These are phyloP conservation scores for Sarocladiaceae sp. DNA, from an alignment of 2,329 filamentous ascomycete genomes.

Conservation along the genomic window DNA sequence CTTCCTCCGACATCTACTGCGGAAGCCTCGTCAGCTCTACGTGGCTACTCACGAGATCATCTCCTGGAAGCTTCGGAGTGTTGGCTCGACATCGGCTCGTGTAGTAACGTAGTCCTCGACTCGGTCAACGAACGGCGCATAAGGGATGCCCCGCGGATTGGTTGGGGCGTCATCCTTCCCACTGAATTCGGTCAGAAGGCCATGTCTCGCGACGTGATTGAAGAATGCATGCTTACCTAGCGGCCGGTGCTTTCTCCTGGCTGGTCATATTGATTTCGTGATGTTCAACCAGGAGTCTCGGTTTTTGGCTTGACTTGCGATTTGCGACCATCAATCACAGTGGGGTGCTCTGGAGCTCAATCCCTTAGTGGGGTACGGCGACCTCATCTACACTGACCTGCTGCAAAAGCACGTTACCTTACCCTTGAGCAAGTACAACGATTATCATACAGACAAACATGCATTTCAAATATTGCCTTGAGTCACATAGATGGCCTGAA, in stretches of 20 bases:
- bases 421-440: neutral
- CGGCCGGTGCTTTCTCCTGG: constrained; percentile 32
- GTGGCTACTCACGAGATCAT: constrained; percentile 72
- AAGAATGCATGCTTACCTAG: too few relatives aligned
- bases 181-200: constrained; percentile 13
- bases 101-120: constrained; percentile 84
- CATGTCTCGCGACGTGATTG: too few relatives aligned
- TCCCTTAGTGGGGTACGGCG: neutral
- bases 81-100: constrained; percentile 73
- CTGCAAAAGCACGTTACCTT: neutral
- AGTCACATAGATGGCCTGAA: too few relatives aligned
- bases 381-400: too few relatives aligned
- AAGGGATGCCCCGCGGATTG: constrained; percentile 79
- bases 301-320: neutral
- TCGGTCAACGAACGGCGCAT: constrained; percentile 80
- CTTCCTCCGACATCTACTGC: too few relatives aligned
- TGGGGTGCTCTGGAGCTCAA: neutral
- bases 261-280: constrained; percentile 30
- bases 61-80: constrained; percentile 80
- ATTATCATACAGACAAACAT: too few relatives aligned
- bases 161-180: constrained; percentile 51
- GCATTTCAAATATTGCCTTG: too few relatives aligned
- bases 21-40: too few relatives aligned
- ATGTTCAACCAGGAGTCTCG: neutral
- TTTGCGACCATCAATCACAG: neutral